Conservation (phyloP, 352 stramenopile genomes). For the Phytophthora fragariae region DNA sequence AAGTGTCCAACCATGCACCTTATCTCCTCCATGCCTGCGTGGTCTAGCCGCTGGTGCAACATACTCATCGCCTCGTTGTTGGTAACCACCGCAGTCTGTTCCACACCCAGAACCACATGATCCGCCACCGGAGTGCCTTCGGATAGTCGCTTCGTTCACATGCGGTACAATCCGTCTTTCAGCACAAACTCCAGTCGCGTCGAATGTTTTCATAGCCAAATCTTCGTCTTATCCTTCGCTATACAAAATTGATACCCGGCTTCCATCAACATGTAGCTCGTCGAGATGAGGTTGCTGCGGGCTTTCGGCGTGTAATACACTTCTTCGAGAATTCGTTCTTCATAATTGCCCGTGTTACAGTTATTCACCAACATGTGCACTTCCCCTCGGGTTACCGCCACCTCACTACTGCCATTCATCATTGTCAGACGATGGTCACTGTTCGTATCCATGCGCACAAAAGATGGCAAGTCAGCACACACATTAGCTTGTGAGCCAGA, state of each 20-base stretch:
- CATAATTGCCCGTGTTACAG: conserved; percentile 2
- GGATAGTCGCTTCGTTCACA: conserved; percentile 5
- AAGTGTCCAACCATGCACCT: conserved; percentile 7
- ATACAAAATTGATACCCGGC: conserved; percentile 7
- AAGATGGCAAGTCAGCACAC: conserved; percentile 14
- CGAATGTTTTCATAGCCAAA: conserved; percentile 8
- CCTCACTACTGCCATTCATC: conserved; percentile 14
- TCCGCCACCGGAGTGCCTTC: not conserved
- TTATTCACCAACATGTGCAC: conserved; percentile 17
- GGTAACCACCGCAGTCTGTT: not conserved
- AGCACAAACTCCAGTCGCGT: conserved; percentile 19
- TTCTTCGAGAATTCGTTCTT: conserved; percentile 3
- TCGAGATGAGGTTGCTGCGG: conserved; percentile 15
- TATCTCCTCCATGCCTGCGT: conserved; percentile 18
- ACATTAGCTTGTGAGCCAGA: conserved; percentile 18
- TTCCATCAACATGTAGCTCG: conserved; percentile 23
- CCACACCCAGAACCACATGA: conserved; percentile 12
- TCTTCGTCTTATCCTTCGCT: conserved; percentile 13
- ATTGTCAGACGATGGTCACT: not conserved
- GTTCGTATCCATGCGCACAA: conserved; percentile 11
- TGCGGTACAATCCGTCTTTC: conserved; percentile 12
- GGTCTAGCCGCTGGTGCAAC: conserved; percentile 14
- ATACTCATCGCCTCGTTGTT: conserved; percentile 5
- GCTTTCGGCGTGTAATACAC: conserved; percentile 10
- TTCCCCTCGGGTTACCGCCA: not conserved